Conservation (phyloP, 2,329 filamentous ascomycete genomes). For the Exophiala mesophila region DNA sequence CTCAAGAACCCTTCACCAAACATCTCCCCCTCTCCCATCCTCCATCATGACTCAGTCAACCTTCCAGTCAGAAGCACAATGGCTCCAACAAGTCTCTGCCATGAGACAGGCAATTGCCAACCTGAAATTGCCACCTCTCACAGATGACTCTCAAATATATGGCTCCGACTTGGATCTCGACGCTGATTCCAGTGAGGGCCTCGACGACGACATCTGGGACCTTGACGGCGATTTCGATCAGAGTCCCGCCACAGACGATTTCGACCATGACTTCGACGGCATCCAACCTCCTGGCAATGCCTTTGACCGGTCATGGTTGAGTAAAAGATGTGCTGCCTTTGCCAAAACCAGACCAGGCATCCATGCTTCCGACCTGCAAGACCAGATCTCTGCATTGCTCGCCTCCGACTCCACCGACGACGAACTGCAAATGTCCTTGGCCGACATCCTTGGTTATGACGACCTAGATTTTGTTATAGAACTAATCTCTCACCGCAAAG, state of each 20-base stretch:
- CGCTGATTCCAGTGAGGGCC: constrained; percentile 55
- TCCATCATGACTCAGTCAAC: constrained; percentile 20
- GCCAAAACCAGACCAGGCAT: constrained; percentile 62
- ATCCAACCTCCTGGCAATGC: constrained; percentile 31
- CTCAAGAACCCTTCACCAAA: too few species aligned
- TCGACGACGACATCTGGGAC: constrained; percentile 85
- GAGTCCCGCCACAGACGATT: constrained; percentile 54
- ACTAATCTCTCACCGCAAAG: constrained; percentile 69
- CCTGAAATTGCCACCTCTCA: constrained; percentile 52
- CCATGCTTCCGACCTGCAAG: constrained; percentile 63
- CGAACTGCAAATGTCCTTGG: constrained; percentile 83
- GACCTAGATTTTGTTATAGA: constrained; percentile 91
- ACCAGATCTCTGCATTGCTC: constrained; percentile 72
- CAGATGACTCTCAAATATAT: constrained; percentile 47
- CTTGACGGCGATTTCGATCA: constrained; percentile 52
- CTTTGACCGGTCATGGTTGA: constrained; percentile 67
- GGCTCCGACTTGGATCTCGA: constrained; percentile 55
- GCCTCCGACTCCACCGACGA: constrained; percentile 68
- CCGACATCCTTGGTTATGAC: constrained; percentile 86
- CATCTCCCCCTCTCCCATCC: constrained; percentile 1
- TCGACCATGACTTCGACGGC: constrained; percentile 55
- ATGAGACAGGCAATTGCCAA: constrained; percentile 83
- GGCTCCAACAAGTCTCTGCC: constrained; percentile 76
- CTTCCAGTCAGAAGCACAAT: constrained; percentile 54
- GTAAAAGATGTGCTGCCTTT: constrained; percentile 61